Evolutionary conservation across 345 rosid species (phyloP), one percentile per base, ranked within the genome.

Genomic region (Salix viminalis): DNA sequence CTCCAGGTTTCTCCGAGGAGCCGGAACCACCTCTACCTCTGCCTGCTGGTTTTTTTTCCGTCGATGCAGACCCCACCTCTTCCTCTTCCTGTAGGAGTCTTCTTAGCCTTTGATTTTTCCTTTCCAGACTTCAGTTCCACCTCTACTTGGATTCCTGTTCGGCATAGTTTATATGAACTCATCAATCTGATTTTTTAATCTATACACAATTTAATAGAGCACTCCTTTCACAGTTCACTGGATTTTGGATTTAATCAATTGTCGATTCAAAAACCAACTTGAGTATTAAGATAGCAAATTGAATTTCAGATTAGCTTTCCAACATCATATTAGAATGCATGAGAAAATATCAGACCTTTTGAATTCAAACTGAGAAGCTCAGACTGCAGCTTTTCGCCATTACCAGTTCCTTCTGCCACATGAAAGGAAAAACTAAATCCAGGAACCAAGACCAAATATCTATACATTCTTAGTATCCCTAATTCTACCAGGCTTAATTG

Each of bases 351-450:
- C 60, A 70, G 83, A 91, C 96, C 98, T 92, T 85, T 88, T 3
- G 96, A 90, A 77, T 86, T 96, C 84, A 90, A 82, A 65, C 87
- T 87, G 83, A 86, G 87, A 21, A 96, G 87, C 81, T 92, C 91
- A n/a, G 84, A 82, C 74, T 90, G 89, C 87, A 96, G 80, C 81
- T 87, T 92, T 83, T 85, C 86, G 21, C 88, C 91, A 74, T 89
- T 66, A 14, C 80, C 77, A 69, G 85, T 69, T 61, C 80, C 94
- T 78, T 74, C 89, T 87, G 85, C 61, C 76, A 80, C n/a, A 14
- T 24, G 26, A 75, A 5, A 23, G 54, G 39, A 74, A 72, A 18
- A 9, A 9, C 46, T 11, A 30, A 15, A 11, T 28, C 13, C 24
- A 75, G 72, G 14, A 42, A 42, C 44, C 9, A 9, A 41, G 44